Base-by-base conservation (phyloP, 805 yeast species). In the Hanseniaspora jakobsenii region DNA sequence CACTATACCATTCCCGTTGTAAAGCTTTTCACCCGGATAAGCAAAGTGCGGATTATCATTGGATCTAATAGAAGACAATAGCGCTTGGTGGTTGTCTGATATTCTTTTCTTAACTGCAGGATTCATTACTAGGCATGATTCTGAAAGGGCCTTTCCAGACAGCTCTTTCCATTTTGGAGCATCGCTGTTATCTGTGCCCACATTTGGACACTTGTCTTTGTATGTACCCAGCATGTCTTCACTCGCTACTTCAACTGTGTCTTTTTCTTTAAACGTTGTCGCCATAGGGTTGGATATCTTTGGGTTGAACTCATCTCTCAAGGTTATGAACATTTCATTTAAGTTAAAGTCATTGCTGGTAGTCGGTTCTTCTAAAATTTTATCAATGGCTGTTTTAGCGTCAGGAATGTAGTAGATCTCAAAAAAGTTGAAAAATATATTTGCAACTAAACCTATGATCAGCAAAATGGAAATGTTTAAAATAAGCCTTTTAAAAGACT, bases 1-100 rank as follows among this genome's bases (percentile, higher is more conserved):
- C 0, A 80, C 78, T 22, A 78, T 74, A 6, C 87, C 89, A 47
- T 70, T 64, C 1, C 78, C 76, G 2, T 17, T 17, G 23, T 44
- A 44, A 19, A 34, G n/a, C 4, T 41, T 12, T n/a, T 34, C 16
- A 6, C 47, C 46, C 2, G 38, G 45, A 32, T 39, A 39, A 4
- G 5, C 12, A 32, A 32, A 41, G 16, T 38, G 34, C 9, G n/a
- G 7, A 28, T 41, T 38, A 21, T 12, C 7, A 6, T 34, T 28
- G 1, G 16, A n/a, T 6, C 6, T 6, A 6, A 41, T 12, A 3
- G 23, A 14, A 2, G 30, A 13, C 18, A 41, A 24, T 7, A 41
- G 17, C 6, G 23, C 10, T 16, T 36, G 17, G 12, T 41, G 45
- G 10, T 36, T 34, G 5, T 41, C 29, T 7, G 19, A 13, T 9